These are phyloP conservation scores for Posidonia oceanica DNA, from an alignment of 116 monocot genomes.

Conservation along the genomic window DNA sequence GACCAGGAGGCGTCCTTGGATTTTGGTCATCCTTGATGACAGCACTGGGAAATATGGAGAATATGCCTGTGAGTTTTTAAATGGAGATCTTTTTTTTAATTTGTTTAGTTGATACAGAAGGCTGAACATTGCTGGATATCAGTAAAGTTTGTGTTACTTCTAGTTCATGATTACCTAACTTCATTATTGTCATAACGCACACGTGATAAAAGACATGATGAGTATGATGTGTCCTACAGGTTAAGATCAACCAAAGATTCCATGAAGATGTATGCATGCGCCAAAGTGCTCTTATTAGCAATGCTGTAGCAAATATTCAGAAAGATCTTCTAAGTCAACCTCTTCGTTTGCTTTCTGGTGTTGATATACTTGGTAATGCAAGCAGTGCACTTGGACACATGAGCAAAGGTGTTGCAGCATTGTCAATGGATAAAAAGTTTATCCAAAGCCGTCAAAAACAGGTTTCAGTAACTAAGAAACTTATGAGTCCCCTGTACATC, in stretches of 20 bases:
- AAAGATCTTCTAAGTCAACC: constrained; percentile 95
- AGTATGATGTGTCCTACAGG: constrained; percentile 16
- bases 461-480: constrained; percentile 17
- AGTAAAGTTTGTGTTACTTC: too few species aligned
- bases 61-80: constrained; percentile 61
- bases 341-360: constrained; percentile 85
- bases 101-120: neutral
- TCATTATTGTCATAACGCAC: too few species aligned
- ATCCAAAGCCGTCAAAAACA: constrained; percentile 83
- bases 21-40: constrained; percentile 99
- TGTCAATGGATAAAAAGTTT: constrained; percentile 99
- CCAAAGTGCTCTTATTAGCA: constrained; percentile 66
- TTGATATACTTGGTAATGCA: constrained; percentile 96
- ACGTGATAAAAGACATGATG: too few species aligned
- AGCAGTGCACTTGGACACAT: constrained; percentile 92
- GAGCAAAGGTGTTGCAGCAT: constrained; percentile 92
- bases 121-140: too few species aligned
- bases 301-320: constrained; percentile 65
- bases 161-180: too few species aligned
- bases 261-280: constrained; percentile 70
- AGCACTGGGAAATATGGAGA: constrained; percentile 91
- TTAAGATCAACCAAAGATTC: constrained; percentile 71
- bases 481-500: neutral
- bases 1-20: constrained; percentile 88
- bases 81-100: neutral